Evolutionary conservation across 1,284 basidiomycete genomes (phyloP).

Genomic region (Ustilago nuda): DNA sequence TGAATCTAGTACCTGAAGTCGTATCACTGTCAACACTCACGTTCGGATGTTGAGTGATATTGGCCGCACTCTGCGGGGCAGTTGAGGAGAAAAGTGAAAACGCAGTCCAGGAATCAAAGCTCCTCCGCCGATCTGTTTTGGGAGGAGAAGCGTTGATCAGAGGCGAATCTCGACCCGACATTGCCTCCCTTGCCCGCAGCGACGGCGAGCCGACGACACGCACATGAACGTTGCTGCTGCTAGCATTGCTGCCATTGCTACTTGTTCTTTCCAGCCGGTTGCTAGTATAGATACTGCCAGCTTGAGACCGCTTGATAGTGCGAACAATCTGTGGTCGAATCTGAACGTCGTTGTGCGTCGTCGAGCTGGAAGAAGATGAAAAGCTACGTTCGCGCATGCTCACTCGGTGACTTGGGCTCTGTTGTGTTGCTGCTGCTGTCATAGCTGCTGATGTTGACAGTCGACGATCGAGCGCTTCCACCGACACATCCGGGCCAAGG

Average conservation of each 20-base stretch:
- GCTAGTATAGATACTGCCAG: conserved; percentile 7
- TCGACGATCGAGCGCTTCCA: conserved; percentile 16
- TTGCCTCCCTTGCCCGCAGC: conserved; percentile 4
- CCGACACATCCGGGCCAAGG: conserved; percentile 23
- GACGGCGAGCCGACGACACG: conserved; percentile 30
- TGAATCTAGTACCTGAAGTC: not conserved
- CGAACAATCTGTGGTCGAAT: conserved; percentile 43
- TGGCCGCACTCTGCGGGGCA: not conserved
- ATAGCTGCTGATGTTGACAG: conserved; percentile 1
- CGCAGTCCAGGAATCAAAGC: conserved; percentile 36
- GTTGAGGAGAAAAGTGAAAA: conserved; percentile 32
- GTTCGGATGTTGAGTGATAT: not conserved
- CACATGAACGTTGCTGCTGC: conserved; percentile 27
- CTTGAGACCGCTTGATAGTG: conserved; percentile 30
- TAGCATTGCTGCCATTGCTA: conserved; percentile 27
- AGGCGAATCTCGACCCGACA: not conserved
- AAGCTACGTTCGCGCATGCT: conserved; percentile 20
- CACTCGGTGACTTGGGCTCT: conserved; percentile 17
- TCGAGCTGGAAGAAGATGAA: conserved; percentile 28
- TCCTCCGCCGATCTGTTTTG: conserved; percentile 17
- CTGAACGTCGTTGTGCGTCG: conserved; percentile 30
- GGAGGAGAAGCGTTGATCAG: conserved; percentile 16
- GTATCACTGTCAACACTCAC: not conserved
- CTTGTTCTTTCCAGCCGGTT: conserved; percentile 28
- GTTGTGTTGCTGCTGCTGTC: conserved; percentile 7